These are phyloP conservation scores for Escovopsis sp. DNA, from an alignment of 2,329 filamentous ascomycete genomes.

Conservation along the genomic window DNA sequence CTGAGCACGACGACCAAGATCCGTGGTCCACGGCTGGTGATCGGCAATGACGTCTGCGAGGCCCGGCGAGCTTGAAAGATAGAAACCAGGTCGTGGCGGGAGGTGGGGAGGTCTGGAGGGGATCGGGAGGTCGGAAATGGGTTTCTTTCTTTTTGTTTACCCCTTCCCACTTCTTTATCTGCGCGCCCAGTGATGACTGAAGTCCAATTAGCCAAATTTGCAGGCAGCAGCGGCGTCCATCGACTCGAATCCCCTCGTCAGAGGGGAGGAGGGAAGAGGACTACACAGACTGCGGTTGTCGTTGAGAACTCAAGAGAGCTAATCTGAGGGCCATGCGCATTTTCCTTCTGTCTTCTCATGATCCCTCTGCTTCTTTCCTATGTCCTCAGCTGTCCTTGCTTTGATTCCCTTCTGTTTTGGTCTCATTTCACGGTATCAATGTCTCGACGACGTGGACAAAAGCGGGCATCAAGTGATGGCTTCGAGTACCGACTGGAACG, in stretches of 20 bases:
- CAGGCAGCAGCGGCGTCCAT: constrained; percentile 26
- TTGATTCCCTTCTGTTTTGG: background rate
- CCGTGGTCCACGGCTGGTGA: background rate
- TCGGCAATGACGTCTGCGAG: no score
- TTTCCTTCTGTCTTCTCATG: constrained; percentile 1
- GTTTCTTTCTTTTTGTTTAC: constrained; percentile 1
- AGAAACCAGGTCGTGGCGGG: no score
- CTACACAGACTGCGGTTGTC: constrained; percentile 20
- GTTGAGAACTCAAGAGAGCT: constrained; percentile 40
- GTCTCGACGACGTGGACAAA: no score
- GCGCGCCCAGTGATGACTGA: constrained; percentile 33
- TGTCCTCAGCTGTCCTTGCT: background rate
- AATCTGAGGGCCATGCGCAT: constrained; percentile 32
- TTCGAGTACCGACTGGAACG: no score
- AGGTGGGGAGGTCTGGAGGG: constrained; percentile 5
- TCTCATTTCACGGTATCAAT: no score
- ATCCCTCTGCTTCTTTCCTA: constrained; percentile 1
- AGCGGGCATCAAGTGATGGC: no score
- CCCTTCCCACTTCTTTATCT: constrained; percentile 3
- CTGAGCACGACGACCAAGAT: constrained; percentile 10
- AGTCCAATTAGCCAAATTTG: constrained; percentile 45
- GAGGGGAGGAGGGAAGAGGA: background rate
- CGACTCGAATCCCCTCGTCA: background rate
- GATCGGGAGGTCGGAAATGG: background rate
- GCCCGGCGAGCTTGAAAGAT: background rate